Percentiles rank a stretch among this genome's conserved stretches.
Conservation (phyloP, 2,329 filamentous ascomycete species). For the Ambrosiella xylebori region DNA sequence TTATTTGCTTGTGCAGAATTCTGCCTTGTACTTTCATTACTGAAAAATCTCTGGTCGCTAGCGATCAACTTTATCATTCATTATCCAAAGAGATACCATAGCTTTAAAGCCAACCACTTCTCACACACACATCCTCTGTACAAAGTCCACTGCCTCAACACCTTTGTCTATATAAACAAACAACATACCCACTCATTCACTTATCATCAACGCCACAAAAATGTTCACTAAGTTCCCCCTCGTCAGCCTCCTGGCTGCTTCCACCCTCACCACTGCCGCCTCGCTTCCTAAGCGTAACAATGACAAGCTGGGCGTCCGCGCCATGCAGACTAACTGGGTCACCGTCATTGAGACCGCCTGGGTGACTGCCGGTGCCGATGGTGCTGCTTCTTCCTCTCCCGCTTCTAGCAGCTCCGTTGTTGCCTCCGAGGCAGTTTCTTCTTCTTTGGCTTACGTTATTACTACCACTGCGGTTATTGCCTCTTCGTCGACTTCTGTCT, state of each 20-base stretch:
- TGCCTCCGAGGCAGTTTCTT: background rate
- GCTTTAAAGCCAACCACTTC: background rate
- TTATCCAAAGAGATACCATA: background rate
- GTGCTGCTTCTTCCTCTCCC: background rate
- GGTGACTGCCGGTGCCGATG: conserved; percentile 19
- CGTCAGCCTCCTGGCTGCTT: conserved; percentile 23
- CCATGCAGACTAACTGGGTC: conserved; percentile 23
- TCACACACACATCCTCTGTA: background rate
- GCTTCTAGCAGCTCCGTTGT: background rate
- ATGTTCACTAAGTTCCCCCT: conserved; percentile 29
- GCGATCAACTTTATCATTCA: conserved; percentile 6
- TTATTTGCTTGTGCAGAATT: conserved; percentile 1
- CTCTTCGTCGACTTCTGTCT: background rate
- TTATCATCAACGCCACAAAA: conserved; percentile 6
- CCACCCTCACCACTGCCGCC: conserved; percentile 26
- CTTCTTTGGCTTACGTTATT: conserved; percentile 6
- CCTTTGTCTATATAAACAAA: conserved; percentile 11
- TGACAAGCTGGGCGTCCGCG: conserved; percentile 17
- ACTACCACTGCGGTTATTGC: conserved; percentile 4
- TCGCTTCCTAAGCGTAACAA: conserved; percentile 22
- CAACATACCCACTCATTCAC: conserved; percentile 4
- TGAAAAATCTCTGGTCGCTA: conserved; percentile 2
- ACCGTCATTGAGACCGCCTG: conserved; percentile 26
- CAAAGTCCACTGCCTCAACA: background rate
- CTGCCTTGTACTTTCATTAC: background rate